phyloP scores from a whole-genome alignment of 2,329 filamentous ascomycete species.

The Blastomyces parvus region DNA sequence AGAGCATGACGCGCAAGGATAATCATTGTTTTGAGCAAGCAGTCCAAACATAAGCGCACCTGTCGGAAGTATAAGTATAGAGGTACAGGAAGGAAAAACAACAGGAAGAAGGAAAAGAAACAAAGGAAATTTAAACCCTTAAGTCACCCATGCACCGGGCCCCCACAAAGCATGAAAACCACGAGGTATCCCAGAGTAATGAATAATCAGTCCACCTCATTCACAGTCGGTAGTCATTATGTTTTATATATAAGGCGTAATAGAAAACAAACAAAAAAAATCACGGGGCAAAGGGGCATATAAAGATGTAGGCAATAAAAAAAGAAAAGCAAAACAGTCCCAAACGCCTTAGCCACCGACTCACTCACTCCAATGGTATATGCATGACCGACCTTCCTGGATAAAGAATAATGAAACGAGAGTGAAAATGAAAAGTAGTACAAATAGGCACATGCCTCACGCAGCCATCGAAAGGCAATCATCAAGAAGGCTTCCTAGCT shows the following conservation, averaged over 20 bases:
- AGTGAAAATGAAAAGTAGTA: not conserved
- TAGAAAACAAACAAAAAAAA: not conserved
- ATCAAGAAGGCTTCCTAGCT: conserved; percentile 32
- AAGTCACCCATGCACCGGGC: not conserved
- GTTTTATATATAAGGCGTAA: not conserved
- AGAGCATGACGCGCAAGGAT: not conserved
- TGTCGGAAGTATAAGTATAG: conserved; percentile 8
- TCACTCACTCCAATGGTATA: conserved; percentile 6
- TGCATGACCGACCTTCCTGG: not conserved
- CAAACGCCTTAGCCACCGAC: conserved; percentile 1
- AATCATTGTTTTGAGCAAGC: not conserved
- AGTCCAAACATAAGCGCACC: not conserved
- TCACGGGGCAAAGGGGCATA: not conserved
- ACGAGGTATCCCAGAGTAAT: not conserved
- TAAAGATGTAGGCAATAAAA: not conserved
- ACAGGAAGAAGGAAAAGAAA: conserved; percentile 13
- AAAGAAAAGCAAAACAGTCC: not conserved
- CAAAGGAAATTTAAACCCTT: conserved; percentile 9
- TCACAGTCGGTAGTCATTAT: not conserved
- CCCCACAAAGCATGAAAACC: not conserved
- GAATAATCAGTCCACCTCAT: not conserved
- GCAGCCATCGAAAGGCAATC: conserved; percentile 36
- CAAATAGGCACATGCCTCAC: conserved; percentile 12
- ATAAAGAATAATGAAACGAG: not conserved
- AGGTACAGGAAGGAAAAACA: conserved; percentile 12